These are phyloP conservation scores for Fraxinus cuspidata DNA, from an alignment of 257 asterid species.

Conservation along the genomic window DNA sequence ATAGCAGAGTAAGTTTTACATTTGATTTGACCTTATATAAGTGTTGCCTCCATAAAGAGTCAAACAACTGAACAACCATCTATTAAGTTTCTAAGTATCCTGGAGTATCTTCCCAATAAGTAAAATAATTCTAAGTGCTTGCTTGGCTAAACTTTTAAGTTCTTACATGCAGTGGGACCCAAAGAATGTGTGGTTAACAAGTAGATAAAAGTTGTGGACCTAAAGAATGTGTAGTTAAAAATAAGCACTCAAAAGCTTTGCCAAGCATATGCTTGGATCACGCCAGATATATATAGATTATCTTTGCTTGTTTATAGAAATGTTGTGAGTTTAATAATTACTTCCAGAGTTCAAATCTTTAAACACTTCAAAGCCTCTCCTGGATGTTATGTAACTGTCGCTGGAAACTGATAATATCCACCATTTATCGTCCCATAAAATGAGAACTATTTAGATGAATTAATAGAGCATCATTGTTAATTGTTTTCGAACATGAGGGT, in stretches of 20 bases:
- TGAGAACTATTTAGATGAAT: slow-evolving; percentile 13
- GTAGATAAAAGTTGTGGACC: too few relatives aligned
- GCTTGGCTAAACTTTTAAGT: background rate
- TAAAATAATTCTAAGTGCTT: background rate
- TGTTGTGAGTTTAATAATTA: background rate
- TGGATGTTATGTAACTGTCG: slow-evolving; percentile 6
- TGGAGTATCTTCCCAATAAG: background rate
- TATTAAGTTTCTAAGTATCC: background rate
- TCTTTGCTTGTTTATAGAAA: background rate
- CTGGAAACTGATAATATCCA: background rate
- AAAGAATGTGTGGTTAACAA: too few relatives aligned
- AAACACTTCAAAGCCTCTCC: slow-evolving; percentile 1
- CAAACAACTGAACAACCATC: background rate
- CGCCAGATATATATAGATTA: background rate
- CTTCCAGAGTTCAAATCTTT: background rate
- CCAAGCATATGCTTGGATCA: too few relatives aligned
- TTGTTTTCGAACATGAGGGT: background rate
- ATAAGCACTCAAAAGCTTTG: too few relatives aligned
- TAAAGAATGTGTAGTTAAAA: too few relatives aligned
- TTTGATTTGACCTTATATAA: background rate
- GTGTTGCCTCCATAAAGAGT: slow-evolving; percentile 6
- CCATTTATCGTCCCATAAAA: slow-evolving; percentile 10
- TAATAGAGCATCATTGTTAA: background rate
- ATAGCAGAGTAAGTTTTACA: slow-evolving; percentile 2
- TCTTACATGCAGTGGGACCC: too few relatives aligned